These are phyloP conservation scores for Yarrowia sp. DNA, from an alignment of 805 yeast species.

Conservation along the genomic window DNA sequence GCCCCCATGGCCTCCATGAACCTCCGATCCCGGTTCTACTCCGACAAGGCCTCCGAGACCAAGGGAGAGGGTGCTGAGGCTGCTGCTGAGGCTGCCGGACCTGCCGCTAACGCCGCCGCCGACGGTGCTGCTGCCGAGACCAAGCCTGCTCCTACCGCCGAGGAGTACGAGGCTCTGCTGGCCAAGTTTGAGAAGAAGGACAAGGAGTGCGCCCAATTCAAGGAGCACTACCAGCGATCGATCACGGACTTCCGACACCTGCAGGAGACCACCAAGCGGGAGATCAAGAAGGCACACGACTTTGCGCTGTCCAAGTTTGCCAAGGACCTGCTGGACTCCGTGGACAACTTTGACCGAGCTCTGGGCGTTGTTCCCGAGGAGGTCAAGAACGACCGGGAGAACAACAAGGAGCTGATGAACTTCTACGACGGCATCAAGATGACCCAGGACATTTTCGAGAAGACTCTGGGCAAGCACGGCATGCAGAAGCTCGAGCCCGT, in stretches of 20 bases:
- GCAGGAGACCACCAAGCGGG: conserved; percentile 88
- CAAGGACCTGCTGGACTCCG: conserved; percentile 84
- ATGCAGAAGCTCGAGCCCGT: conserved; percentile 79
- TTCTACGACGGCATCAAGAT: conserved; percentile 87
- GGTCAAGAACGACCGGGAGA: conserved; percentile 50
- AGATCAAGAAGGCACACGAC: conserved; percentile 83
- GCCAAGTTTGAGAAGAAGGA: conserved; percentile 61
- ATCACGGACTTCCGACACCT: conserved; percentile 92
- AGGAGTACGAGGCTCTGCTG: conserved; percentile 50
- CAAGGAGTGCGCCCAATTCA: conserved; percentile 76
- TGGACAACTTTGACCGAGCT: conserved; percentile 90
- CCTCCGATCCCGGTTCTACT: conserved; percentile 27
- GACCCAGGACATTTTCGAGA: conserved; percentile 86
- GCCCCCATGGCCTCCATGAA: not conserved
- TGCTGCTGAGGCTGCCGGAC: conserved; percentile 28
- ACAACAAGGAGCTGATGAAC: conserved; percentile 70
- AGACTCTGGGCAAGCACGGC: conserved; percentile 82
- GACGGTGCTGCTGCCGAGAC: conserved; percentile 41
- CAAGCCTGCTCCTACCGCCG: conserved; percentile 43
- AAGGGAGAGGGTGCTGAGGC: conserved; percentile 39
- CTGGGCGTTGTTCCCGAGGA: conserved; percentile 63
- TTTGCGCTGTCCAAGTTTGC: conserved; percentile 93
- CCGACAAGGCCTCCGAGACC: conserved; percentile 38
- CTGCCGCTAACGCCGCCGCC: conserved; percentile 33
- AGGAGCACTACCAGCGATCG: conserved; percentile 81